A percentile compares a stretch with the other conserved stretches of the same genome.
Conservation (phyloP, 2,329 filamentous ascomycete genomes). For the Mollisiaceae sp. region DNA sequence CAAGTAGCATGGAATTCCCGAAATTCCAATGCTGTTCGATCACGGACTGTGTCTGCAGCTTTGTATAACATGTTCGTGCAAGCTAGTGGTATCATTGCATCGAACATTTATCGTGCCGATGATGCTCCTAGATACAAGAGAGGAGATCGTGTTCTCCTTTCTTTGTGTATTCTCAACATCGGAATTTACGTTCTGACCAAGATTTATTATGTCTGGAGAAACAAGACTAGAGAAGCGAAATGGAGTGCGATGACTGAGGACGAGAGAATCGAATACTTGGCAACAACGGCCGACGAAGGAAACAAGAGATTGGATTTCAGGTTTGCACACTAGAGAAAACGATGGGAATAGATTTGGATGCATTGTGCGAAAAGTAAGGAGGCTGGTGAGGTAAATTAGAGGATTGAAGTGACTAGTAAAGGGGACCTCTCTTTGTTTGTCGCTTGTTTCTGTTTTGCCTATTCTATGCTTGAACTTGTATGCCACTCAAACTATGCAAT, state of each 20-base stretch:
- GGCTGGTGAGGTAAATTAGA: no score
- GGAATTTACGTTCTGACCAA: slow-evolving; percentile 45
- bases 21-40: slow-evolving; percentile 66
- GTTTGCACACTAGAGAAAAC: slow-evolving; percentile 24
- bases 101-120: slow-evolving; percentile 48
- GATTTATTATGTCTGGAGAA: slow-evolving; percentile 52
- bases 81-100: slow-evolving; percentile 46
- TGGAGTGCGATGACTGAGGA: slow-evolving; percentile 52
- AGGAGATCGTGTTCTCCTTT: slow-evolving; percentile 56
- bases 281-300: slow-evolving; percentile 47
- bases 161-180: slow-evolving; percentile 53
- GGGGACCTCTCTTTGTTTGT: no score
- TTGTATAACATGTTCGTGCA: slow-evolving; percentile 65
- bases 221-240: slow-evolving; percentile 46
- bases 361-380: no score
- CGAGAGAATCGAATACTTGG: slow-evolving; percentile 53
- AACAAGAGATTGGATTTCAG: slow-evolving; percentile 45
- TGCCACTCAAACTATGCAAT: no score
- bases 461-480: no score
- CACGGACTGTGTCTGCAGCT: slow-evolving; percentile 65
- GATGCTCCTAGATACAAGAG: slow-evolving; percentile 54
- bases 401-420: no score
- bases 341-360: no score
- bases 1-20: slow-evolving; percentile 56
- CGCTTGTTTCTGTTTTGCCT: no score